Evolutionary conservation across 2,329 filamentous ascomycete genomes (phyloP).

Genomic region (Pestalotiopsis sp.): DNA sequence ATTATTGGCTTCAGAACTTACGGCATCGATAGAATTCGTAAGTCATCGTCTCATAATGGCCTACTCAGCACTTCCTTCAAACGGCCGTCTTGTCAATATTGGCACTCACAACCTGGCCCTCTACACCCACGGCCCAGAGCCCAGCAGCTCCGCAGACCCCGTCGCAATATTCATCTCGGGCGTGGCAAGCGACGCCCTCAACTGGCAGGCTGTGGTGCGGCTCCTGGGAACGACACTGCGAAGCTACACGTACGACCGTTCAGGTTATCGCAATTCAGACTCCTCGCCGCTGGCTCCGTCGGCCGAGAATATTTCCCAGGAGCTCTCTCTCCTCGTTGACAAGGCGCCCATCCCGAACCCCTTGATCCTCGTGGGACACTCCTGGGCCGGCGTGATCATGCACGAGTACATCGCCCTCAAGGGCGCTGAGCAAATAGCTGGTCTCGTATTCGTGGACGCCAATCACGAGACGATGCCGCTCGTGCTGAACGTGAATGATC

Average conservation of each 20-base stretch:
- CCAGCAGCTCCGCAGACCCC: slow-evolving; percentile 3
- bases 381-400: slow-evolving; percentile 10
- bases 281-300: slow-evolving; percentile 7
- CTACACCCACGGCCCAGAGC: slow-evolving; percentile 2
- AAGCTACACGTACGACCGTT: slow-evolving; percentile 12
- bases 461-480: slow-evolving; percentile 14
- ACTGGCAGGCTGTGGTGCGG: slow-evolving; percentile 12
- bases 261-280: slow-evolving; percentile 8
- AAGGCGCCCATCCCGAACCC: slow-evolving; percentile 8
- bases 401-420: slow-evolving; percentile 10
- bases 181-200: slow-evolving; percentile 10
- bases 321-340: slow-evolving; percentile 1
- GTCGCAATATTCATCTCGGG: slow-evolving; percentile 10
- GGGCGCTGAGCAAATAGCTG: neutral
- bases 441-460: slow-evolving; percentile 11
- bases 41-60: slow-evolving; percentile 3
- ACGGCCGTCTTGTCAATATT: slow-evolving; percentile 14
- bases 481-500: slow-evolving; percentile 7
- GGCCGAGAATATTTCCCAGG: slow-evolving; percentile 7
- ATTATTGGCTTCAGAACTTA: no score
- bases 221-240: neutral
- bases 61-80: slow-evolving; percentile 17
- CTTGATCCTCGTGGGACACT: slow-evolving; percentile 7
- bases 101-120: slow-evolving; percentile 6
- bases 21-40: neutral